These are phyloP conservation scores for Sphenostylis stenocarpa DNA, from an alignment of 306 rosid species.

Conservation along the genomic window DNA sequence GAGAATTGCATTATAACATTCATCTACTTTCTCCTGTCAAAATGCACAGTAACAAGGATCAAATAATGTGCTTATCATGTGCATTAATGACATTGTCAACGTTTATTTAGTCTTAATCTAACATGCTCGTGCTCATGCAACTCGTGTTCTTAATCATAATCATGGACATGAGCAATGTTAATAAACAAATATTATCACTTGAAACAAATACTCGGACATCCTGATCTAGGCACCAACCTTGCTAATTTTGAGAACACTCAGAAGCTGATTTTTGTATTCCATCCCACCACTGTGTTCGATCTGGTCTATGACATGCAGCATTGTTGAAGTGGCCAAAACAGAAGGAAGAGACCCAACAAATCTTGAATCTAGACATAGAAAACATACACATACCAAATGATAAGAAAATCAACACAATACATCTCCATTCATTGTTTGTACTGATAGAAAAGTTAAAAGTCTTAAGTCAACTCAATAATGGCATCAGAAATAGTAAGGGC, in stretches of 20 bases:
- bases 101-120: conserved; percentile 17
- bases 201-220: background rate
- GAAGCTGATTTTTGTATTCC: conserved; percentile 70
- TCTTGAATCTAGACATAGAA: conserved; percentile 60
- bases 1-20: conserved; percentile 57
- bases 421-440: conserved; percentile 17
- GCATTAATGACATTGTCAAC: conserved; percentile 1
- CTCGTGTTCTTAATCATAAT: background rate
- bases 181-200: background rate
- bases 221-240: conserved; percentile 48
- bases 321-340: conserved; percentile 87
- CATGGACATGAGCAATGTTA: background rate
- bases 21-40: conserved; percentile 78
- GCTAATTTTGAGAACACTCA: conserved; percentile 61
- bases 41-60: background rate
- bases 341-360: conserved; percentile 84
- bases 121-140: background rate
- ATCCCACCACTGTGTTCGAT: conserved; percentile 62
- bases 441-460: conserved; percentile 4
- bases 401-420: conserved; percentile 12
- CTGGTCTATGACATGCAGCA: conserved; percentile 73
- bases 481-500: background rate
- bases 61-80: conserved; percentile 33
- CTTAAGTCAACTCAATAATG: conserved; percentile 5
- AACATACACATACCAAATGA: conserved; percentile 2